Base-by-base conservation (phyloP, 2,329 filamentous ascomycete genomes). In the Hymenoscyphus scutula region DNA sequence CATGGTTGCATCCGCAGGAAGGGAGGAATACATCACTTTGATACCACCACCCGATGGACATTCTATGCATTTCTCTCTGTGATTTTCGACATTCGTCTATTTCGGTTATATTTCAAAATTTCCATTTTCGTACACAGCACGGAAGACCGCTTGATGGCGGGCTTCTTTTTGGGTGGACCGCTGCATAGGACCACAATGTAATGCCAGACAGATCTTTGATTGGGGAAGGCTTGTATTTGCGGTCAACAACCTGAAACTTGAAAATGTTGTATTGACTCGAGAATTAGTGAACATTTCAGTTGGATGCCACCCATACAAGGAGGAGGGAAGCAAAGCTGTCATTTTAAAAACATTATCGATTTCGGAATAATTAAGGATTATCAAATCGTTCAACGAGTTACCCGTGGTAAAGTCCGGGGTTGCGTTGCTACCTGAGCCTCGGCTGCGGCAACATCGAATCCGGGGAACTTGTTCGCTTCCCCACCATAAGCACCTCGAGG, bases 11-110 rank as follows among this genome's bases (percentile, higher is more conserved):
- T 45, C 34, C 32, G 55, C 55, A 54, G 27, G 30, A 48, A 25
- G 45, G 45, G 45, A 51, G 45, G 45, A 51, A 51, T 51, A 51
- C 23, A 25, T 25, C 45, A 51, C 23, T 51, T 13, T 51, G 45
- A 51, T 51, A 51, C 19, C 45, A 51, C 45, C 45, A 51, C 19
- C 2, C 45, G 19, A 25, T 51, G 19, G 19, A 10, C 45, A 25
- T 25, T 25, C 23, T 19, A 51, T 51, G 11, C 19, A 5, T 51
- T 23, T 25, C n/a, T 19, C 38, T 37, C 19, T 23, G 45, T 51
- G 45, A 51, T 13, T 23, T 51, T 51, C 45, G 45, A 23, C 13
- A 13, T 13, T 51, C 19, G 23, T 51, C 13, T 51, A 7, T 25
- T 48, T 23, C n/a, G n/a, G 4, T 11, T 48, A 8, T 48, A 10